Conservation (phyloP, 2,329 filamentous ascomycete species). For the Phaeosphaeria sp. region DNA sequence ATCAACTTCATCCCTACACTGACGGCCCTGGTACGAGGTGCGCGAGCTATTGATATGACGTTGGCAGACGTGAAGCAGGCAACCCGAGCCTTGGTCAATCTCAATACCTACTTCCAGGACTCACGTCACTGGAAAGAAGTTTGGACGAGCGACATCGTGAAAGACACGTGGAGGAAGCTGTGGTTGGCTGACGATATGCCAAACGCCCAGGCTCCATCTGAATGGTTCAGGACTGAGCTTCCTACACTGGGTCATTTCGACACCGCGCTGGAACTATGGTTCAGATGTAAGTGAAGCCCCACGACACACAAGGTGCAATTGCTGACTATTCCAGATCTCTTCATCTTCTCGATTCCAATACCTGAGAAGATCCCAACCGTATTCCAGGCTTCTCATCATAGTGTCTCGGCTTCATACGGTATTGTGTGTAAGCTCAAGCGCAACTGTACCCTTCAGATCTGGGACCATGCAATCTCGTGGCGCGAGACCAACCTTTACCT, state of each 20-base stretch:
- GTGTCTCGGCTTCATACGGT: conserved; percentile 66
- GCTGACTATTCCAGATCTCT: conserved; percentile 47
- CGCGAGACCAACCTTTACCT: conserved; percentile 58
- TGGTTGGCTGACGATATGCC: conserved; percentile 55
- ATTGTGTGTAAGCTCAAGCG: conserved; percentile 68
- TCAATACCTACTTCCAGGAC: conserved; percentile 55
- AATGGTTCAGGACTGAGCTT: conserved; percentile 56
- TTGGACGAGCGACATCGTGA: conserved; percentile 56
- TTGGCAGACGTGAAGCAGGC: conserved; percentile 49
- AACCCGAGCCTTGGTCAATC: conserved; percentile 50
- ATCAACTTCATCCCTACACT: conserved; percentile 51
- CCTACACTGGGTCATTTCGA: conserved; percentile 57
- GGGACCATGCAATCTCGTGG: conserved; percentile 70
- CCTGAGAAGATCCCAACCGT: conserved; percentile 65
- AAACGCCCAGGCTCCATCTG: conserved; percentile 49
- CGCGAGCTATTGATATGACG: conserved; percentile 48
- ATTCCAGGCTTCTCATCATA: conserved; percentile 69
- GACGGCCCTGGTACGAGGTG: conserved; percentile 50
- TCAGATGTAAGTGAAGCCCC: conserved; percentile 44
- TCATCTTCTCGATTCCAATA: conserved; percentile 65
- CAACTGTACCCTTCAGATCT: conserved; percentile 66
- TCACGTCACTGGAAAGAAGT: conserved; percentile 56
- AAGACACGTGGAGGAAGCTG: conserved; percentile 54
- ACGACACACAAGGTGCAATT: neutral
- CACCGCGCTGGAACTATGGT: conserved; percentile 56